Evolutionary conservation across 2,329 filamentous ascomycete genomes (phyloP).

Genomic region (Neonectria sp.): DNA sequence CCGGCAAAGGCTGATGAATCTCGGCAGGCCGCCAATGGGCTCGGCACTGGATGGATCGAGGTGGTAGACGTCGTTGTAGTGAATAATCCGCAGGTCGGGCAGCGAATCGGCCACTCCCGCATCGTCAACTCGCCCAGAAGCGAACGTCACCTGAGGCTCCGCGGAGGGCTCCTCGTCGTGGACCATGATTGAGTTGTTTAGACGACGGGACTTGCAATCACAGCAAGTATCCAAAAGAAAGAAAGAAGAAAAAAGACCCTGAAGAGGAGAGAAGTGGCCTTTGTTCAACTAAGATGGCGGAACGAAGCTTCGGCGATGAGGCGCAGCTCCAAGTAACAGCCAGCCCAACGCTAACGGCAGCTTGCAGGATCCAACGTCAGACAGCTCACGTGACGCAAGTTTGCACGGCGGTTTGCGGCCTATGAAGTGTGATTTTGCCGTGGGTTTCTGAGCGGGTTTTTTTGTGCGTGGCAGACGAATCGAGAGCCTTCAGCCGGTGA

Average conservation of each 20-base stretch:
- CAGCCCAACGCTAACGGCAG: conserved; percentile 23
- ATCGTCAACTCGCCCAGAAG: conserved; percentile 43
- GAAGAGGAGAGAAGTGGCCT: conserved; percentile 12
- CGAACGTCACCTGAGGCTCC: conserved; percentile 47
- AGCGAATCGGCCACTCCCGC: conserved; percentile 36
- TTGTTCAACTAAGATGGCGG: neutral
- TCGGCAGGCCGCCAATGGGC: conserved; percentile 84
- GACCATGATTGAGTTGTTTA: conserved; percentile 33
- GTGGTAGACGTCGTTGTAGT: conserved; percentile 97
- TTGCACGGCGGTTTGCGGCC: neutral
- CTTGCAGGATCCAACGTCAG: conserved; percentile 31
- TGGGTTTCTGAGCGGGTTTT: neutral
- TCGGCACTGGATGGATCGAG: conserved; percentile 83
- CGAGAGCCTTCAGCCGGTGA: neutral
- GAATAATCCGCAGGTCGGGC: conserved; percentile 85
- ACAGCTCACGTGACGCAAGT: conserved; percentile 28
- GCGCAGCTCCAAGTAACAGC: conserved; percentile 24
- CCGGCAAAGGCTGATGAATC: conserved; percentile 85
- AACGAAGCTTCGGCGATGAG: conserved; percentile 20
- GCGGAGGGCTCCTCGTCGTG: conserved; percentile 43
- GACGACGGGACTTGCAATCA: neutral
- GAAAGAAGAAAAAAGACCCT: neutral
- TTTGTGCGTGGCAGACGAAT: conserved; percentile 7
- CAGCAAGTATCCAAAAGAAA: neutral
- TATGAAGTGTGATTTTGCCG: neutral